phyloP scores from a whole-genome alignment of 2,329 filamentous ascomycete species.

The Cryphonectria radicalis region DNA sequence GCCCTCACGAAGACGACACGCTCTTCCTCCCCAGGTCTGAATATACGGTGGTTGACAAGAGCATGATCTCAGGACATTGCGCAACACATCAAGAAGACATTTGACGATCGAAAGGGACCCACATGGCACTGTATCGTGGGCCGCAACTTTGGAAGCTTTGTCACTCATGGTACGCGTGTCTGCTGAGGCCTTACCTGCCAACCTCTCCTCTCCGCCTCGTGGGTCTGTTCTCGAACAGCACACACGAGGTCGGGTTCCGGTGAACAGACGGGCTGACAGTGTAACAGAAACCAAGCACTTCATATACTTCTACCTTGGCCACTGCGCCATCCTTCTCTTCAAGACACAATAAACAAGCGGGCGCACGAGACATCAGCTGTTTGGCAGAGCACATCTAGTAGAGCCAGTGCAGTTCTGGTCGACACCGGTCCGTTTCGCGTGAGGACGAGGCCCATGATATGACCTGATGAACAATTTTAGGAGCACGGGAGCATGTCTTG shows the following conservation, averaged over 20 bases:
- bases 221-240: neutral
- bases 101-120: slow-evolving; percentile 93
- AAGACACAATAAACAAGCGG: slow-evolving; percentile 80
- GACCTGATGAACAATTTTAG: slow-evolving; percentile 10
- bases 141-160: slow-evolving; percentile 98
- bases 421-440: neutral
- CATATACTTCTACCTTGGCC: slow-evolving; percentile 99
- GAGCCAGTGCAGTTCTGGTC: neutral
- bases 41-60: slow-evolving; percentile 20
- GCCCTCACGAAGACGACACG: neutral
- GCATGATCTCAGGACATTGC: slow-evolving; percentile 75
- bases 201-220: slow-evolving; percentile 9
- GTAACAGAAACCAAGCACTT: slow-evolving; percentile 94
- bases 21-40: slow-evolving; percentile 6
- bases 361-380: neutral
- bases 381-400: slow-evolving; percentile 3
- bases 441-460: slow-evolving; percentile 2
- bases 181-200: neutral
- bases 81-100: slow-evolving; percentile 94
- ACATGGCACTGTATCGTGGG: slow-evolving; percentile 99
- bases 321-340: slow-evolving; percentile 97
- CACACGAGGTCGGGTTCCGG: neutral
- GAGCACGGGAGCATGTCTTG: slow-evolving; percentile 8
- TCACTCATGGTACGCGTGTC: slow-evolving; percentile 80
- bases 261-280: slow-evolving; percentile 17